Evolutionary conservation across 352 stramenopile genomes (phyloP), one percentile per base, ranked within the genome.

Genomic region (Globisporangium acanthophoron): DNA sequence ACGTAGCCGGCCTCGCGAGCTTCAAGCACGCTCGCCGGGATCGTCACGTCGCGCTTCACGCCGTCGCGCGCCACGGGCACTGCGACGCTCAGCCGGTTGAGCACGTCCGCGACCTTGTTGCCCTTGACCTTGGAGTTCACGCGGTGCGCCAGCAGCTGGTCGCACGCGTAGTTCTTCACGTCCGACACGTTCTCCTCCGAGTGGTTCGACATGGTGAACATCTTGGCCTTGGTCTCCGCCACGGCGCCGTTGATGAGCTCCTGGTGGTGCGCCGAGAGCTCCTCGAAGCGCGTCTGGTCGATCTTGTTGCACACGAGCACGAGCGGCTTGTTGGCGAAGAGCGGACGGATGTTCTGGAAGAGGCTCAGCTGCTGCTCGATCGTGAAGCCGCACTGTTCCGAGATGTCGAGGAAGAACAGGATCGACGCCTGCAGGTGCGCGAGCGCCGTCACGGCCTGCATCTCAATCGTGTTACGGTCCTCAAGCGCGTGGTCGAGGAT

Each of bases 381-480:
- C 37, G 96, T 98, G 75, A 99, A 99, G 48, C 97, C 97, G 76
- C 97, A 99, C 73, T 99, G 96, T 76, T 99, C 97, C 7, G 93
- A 99, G 62, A 99, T 98, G 81, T 99, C 97, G 67, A 99, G 92
- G 77, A 99, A 99, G 79, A 99, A 99, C 53, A 99, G 78, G 20
- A 99, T 96, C 56, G 96, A 98, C 66, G 96, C 98, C 66, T 98
- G 97, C 69, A 99, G 88, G 74, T 99, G 97, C 6, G 97, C 97
- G 12, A 99, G 80, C 40, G 97, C 97, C 56, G 97, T 99, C 57
- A 99, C 97, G 48, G 97, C 96, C 81, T 99, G 97, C 97, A 99
- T 99, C 65, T 99, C 97, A 78, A 99, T 99, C 40, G 97, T 99
- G 82, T 99, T 99, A 40, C 97, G 85, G 69, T 99, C 91, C 70